Evolutionary conservation across 192 early-diverging fungal genomes (phyloP), one percentile per base, ranked within the genome.

Genomic region (Entomortierella parvispora): DNA sequence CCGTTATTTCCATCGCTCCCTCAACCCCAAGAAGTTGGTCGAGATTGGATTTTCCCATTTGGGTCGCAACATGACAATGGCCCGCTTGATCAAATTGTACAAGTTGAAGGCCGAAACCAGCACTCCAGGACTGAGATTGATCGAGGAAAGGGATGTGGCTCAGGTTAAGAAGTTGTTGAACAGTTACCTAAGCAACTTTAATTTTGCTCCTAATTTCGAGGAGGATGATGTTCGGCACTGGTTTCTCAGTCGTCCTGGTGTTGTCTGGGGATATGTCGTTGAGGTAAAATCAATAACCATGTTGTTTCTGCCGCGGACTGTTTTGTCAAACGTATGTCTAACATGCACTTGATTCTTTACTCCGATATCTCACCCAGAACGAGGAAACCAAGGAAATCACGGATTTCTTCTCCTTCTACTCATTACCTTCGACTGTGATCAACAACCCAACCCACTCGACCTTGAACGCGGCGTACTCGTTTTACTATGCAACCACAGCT

Each of bases 321-420:
- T 52, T 51, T 64, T 20, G 18, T 65, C 20, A 42, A 42, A 48
- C 1, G 12, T 26, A 28, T 23, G 5, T 18, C 12, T 1, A 20
- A 29, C 29, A 14, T 12, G 37, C 2, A 26, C 23, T 29, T 53
- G 26, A 12, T 65, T 44, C 15, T 54, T 56, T 62, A 60, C 37
- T 50, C 47, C 11, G 31, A 69, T 68, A 7, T 50, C 22, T 60
- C 34, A 43, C 17, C 51, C 46, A 68, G 88, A 84, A 88, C 46
- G 83, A 80, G 57, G 80, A 68, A 67, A 88, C 69, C 65, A 86
- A 88, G 37, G 80, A 86, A 47, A 81, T 99, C 62, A 91, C 91
- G 2, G 93, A 98, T 68, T 95, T 99, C 67, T 85, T 95, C 60
- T 95, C 95, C 6, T 99, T 97, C 85, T 99, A 98, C 83, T 91